Conservation (phyloP, 805 yeast species). For the Lipomyces starkeyi region DNA sequence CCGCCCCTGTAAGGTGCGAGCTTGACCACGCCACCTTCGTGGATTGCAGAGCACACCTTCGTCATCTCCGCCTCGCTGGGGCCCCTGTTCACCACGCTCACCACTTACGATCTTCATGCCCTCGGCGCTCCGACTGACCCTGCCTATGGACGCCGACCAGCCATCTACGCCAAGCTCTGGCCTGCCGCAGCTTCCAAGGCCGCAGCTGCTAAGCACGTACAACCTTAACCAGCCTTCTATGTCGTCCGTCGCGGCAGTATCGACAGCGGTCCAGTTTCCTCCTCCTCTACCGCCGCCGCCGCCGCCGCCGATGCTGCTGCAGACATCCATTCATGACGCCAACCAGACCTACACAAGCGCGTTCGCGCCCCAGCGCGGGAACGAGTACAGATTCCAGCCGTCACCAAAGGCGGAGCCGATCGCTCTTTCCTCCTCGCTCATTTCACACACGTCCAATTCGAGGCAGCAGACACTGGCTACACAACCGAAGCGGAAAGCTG, state of each 20-base stretch:
- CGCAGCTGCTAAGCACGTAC: not conserved
- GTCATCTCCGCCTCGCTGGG: not conserved
- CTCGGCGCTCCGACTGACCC: not conserved
- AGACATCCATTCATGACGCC: not conserved
- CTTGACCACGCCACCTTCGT: too few species aligned
- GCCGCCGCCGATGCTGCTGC: not conserved
- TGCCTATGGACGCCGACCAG: slow-evolving; percentile 5
- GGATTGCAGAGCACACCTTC: too few species aligned
- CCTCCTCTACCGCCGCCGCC: slow-evolving; percentile 3
- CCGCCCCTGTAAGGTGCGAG: too few species aligned
- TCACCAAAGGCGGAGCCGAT: not conserved
- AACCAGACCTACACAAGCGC: not conserved
- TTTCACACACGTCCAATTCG: not conserved
- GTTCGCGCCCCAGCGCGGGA: not conserved
- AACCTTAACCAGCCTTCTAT: not conserved
- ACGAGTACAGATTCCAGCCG: not conserved
- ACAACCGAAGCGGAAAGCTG: slow-evolving; percentile 34
- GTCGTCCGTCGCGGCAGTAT: not conserved
- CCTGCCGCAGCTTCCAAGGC: slow-evolving; percentile 9
- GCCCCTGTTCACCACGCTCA: not conserved
- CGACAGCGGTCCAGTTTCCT: not conserved
- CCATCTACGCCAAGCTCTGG: not conserved
- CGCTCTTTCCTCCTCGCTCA: not conserved
- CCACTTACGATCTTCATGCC: not conserved
- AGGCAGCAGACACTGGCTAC: not conserved